phyloP scores from a whole-genome alignment of 2,329 filamentous ascomycete genomes.

The Sarocladium strictum region DNA sequence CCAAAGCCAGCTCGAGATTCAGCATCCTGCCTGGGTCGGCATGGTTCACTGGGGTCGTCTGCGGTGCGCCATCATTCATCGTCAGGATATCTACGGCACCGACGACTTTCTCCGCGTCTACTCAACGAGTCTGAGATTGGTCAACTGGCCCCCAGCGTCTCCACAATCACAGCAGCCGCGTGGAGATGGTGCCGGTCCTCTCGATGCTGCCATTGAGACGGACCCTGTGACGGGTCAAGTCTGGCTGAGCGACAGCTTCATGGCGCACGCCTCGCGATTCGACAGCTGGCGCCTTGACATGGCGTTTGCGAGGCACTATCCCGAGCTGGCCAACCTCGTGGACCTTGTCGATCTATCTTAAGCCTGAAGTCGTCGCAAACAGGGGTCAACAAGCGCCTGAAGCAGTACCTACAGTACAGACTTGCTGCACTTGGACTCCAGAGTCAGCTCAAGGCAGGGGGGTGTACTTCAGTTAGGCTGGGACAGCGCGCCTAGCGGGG shows the following conservation, averaged over 20 bases:
- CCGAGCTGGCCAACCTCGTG: slow-evolving; percentile 7
- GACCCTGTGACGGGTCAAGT: slow-evolving; percentile 2
- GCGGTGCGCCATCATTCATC: slow-evolving; percentile 27
- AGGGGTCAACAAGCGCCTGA: neutral
- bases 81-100: slow-evolving; percentile 29
- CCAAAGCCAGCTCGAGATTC: slow-evolving; percentile 20
- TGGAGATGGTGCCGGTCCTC: neutral
- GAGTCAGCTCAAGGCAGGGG: slow-evolving; percentile 2
- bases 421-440: no score
- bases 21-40: slow-evolving; percentile 27
- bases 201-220: neutral
- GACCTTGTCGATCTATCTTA: neutral
- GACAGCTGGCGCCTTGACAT: slow-evolving; percentile 6
- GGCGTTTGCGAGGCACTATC: slow-evolving; percentile 7
- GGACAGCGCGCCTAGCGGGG: neutral
- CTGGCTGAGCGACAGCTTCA: slow-evolving; percentile 5
- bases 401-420: neutral
- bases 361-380: neutral
- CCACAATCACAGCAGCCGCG: neutral
- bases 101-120: slow-evolving; percentile 30
- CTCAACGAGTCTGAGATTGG: slow-evolving; percentile 23
- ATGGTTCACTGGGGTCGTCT: slow-evolving; percentile 26
- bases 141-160: slow-evolving; percentile 25
- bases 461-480: neutral
- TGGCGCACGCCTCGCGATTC: slow-evolving; percentile 2